These are phyloP conservation scores for Multifurca ochricompacta DNA, from an alignment of 768 basidiomycete species.

Conservation along the genomic window DNA sequence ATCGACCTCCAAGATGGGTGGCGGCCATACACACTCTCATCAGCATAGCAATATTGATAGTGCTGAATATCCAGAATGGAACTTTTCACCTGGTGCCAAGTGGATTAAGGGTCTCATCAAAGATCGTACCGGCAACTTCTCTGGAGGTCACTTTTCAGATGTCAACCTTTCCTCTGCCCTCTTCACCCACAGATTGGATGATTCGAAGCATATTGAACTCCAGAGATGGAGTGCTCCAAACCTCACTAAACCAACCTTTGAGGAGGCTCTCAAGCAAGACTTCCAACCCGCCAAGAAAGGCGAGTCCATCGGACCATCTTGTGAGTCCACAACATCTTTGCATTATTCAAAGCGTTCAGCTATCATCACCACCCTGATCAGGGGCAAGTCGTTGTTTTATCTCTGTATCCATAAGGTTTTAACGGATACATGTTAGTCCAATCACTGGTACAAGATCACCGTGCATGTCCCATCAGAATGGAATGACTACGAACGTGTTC, in stretches of 20 bases:
- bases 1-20: background rate
- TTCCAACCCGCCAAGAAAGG: constrained; percentile 86
- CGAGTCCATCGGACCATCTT: constrained; percentile 86
- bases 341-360: background rate
- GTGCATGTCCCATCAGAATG: constrained; percentile 73
- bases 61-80: constrained; percentile 21
- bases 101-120: constrained; percentile 45
- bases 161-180: constrained; percentile 79
- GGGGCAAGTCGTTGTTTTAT: constrained; percentile 12
- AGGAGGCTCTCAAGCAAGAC: constrained; percentile 76
- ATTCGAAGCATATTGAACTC: constrained; percentile 57
- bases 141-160: constrained; percentile 71
- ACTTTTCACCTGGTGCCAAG: constrained; percentile 25
- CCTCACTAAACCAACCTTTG: constrained; percentile 75
- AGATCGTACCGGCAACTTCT: constrained; percentile 50
- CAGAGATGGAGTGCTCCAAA: constrained; percentile 92
- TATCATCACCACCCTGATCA: background rate
- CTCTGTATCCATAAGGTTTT: background rate
- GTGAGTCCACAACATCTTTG: constrained; percentile 44
- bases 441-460: constrained; percentile 94
- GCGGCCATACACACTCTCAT: constrained; percentile 1
- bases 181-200: constrained; percentile 66
- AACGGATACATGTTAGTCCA: constrained; percentile 45
- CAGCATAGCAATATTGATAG: background rate
- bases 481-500: constrained; percentile 79